Evolutionary conservation across 208 protist species (phyloP), one percentile per base, ranked within the genome.

Genomic region (Borovskyia barvae): DNA sequence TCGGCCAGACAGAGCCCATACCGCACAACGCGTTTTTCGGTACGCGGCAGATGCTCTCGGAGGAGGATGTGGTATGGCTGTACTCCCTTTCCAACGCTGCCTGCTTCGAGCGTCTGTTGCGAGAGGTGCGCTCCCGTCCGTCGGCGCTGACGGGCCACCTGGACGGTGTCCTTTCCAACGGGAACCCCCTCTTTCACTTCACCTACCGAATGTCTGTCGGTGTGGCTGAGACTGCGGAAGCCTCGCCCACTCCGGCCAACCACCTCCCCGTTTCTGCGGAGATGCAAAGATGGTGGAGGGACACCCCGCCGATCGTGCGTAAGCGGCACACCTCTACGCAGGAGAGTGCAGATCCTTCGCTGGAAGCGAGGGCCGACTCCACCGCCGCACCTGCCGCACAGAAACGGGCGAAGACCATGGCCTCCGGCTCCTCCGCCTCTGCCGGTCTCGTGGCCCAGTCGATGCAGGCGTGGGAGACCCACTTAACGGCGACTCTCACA

Each of bases 401-500:
- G 15, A 80, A 79, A 50, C 55, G 59, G 11, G 48, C 52, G 15
- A 69, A 67, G 55, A 50, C 33, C 2, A 32, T 36, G 22, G 32
- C 17, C 8, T 2, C 50, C n/a, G 26, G 3, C 30, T 46, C 19
- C 8, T 72, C 75, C 2, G 48, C 71, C 14, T 76, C 73, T 3
- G 54, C 64, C 1, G 71, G 87, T 6, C 61, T 94, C 4, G 80
- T 94, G 47, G 55, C 72, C 19, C 77, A 85, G 53, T 91, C 87
- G 2, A 51, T 85, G 55, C 47, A 74, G 42, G 43, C 32, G 22
- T 94, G 87, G 87, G 75, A 91, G 49, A 24, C 50, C 11, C 75
- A 94, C 56, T 50, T 94, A 17, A 35, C 71, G 1, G 39, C 25
- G 0, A 47, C 78, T 53, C 71, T 94, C 30, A 50, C 58, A 11